Base-by-base conservation (phyloP, 305 asterid genomes). In the Fraxinus baroniana region DNA sequence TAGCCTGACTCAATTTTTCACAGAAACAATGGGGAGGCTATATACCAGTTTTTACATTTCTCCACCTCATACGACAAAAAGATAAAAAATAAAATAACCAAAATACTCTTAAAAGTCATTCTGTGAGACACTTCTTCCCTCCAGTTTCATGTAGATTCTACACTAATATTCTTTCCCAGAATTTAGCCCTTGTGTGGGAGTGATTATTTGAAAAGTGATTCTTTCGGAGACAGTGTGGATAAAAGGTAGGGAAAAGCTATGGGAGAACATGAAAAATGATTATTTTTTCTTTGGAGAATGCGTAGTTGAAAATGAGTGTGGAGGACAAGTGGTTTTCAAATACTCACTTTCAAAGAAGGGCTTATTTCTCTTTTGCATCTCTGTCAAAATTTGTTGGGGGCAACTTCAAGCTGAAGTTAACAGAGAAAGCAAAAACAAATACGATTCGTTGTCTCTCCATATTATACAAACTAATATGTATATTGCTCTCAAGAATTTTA, bases 141-240 rank as follows among this genome's bases (percentile, higher is more conserved):
- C 39, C 62, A 10, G 52, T 62, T 62, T 22, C 84, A 66, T n/a
- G 80, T 72, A 74, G 30, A 66, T 78, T 12, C 44, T 66, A 44
- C 76, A 73, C 86, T 24, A 66, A 66, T 20, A 36, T 30, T 26
- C 41, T 37, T 22, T 52, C 76, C 74, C 15, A 28, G 30, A 62
- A 52, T 26, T 52, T 15, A 17, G 18, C 57, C n/a, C 62, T 49
- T 15, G 22, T 52, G 62, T 17, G 8, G 22, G 22, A 52, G 22
- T 52, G 62, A 52, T 52, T 17, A 52, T 52, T 52, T 52, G 62
- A 52, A 52, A 12, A 46, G 57, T 46, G 57, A 41, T 41, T 41
- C 52, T 41, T 41, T 15, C 4, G 57, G 6, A 46, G 18, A 13
- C 15, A 3, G 57, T 46, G 62, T 52, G 8, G 2, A 49, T 52